Evolutionary conservation across 139 green algal species (phyloP).

Genomic region (Haematococcus lacustris): DNA sequence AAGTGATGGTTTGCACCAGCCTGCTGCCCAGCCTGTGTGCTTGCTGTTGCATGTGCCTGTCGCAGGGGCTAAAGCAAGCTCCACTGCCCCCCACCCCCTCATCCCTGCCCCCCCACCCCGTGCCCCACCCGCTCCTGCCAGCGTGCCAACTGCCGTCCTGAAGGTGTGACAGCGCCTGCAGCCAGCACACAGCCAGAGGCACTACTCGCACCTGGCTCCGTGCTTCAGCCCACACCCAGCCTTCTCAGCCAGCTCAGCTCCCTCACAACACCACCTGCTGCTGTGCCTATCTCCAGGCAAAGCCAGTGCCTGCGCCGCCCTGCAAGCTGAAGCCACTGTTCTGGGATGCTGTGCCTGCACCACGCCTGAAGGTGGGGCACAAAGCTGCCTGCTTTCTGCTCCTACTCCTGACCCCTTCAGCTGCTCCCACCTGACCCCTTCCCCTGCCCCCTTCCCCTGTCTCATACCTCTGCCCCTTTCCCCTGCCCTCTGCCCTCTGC

Average conservation of each 20-base stretch:
- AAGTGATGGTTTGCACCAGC: neutral
- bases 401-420: neutral
- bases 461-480: neutral
- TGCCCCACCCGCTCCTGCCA: too few relatives aligned
- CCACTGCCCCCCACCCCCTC: neutral
- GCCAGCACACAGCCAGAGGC: too few relatives aligned
- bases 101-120: neutral
- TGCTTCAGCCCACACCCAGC: neutral
- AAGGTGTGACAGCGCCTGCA: neutral
- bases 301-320: slow-evolving; percentile 11
- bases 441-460: neutral
- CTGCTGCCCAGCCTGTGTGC: neutral
- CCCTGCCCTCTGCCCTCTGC: neutral
- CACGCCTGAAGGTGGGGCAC: neutral
- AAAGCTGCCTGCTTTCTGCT: neutral
- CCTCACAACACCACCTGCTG: neutral
- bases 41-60: neutral
- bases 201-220: too few relatives aligned
- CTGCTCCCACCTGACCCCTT: neutral
- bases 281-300: neutral
- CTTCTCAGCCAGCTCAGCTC: neutral
- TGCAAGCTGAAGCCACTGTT: slow-evolving; percentile 31
- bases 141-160: neutral
- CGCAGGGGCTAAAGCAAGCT: neutral
- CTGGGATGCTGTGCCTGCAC: slow-evolving; percentile 20